Conservation (phyloP, 768 basidiomycete genomes). For the Russula foetens region DNA sequence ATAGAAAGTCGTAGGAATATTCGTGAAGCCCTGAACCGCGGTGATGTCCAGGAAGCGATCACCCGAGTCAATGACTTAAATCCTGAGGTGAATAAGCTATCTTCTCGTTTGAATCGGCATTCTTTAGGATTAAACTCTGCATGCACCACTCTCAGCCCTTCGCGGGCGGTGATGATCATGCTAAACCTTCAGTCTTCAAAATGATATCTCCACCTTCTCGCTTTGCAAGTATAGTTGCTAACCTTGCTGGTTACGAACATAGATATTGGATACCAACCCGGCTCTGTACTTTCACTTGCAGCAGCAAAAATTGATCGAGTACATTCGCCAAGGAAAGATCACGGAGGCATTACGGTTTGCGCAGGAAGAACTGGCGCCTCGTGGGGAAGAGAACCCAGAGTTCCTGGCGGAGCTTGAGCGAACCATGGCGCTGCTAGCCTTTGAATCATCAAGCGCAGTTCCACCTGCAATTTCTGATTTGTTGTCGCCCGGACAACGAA, state of each 20-base stretch:
- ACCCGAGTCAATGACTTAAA: conserved; percentile 93
- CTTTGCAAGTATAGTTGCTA: conserved; percentile 5
- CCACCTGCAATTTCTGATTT: conserved; percentile 70
- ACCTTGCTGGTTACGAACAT: conserved; percentile 22
- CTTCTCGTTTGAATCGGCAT: background rate
- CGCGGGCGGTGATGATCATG: conserved; percentile 77
- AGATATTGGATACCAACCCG: conserved; percentile 97
- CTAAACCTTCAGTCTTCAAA: conserved; percentile 96
- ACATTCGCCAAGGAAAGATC: conserved; percentile 75
- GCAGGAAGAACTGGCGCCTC: conserved; percentile 86
- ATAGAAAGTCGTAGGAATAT: conserved; percentile 95
- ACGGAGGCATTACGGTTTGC: conserved; percentile 83
- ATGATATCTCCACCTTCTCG: conserved; percentile 37
- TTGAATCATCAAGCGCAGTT: conserved; percentile 52
- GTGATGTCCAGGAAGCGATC: conserved; percentile 93
- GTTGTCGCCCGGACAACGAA: conserved; percentile 76
- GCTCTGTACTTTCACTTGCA: conserved; percentile 92
- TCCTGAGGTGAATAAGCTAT: conserved; percentile 70
- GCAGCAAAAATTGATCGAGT: conserved; percentile 93
- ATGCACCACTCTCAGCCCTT: conserved; percentile 97
- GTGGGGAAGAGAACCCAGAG: conserved; percentile 91
- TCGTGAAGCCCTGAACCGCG: conserved; percentile 86
- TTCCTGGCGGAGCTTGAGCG: conserved; percentile 88
- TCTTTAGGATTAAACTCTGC: conserved; percentile 76
- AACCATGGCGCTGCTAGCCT: conserved; percentile 89